Percentiles rank a stretch among this genome's conserved stretches.
phyloP scores from a whole-genome alignment of 306 rosid species.

The Prunus mongolica region DNA sequence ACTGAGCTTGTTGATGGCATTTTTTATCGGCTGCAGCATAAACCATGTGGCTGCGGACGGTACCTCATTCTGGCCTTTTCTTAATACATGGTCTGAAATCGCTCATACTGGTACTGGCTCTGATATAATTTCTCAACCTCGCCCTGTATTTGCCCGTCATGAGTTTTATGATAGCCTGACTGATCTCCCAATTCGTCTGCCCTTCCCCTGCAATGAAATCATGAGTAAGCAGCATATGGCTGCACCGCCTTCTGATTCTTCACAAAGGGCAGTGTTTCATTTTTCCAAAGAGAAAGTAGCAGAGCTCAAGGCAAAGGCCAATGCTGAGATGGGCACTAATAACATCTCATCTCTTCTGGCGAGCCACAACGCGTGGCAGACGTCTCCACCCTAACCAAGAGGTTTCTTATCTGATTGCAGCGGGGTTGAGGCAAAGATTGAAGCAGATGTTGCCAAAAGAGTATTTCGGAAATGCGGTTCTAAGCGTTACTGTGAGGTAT shows the following conservation, averaged over 20 bases:
- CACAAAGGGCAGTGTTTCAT: slow-evolving; percentile 10
- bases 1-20: slow-evolving; percentile 36
- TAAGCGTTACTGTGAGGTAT: background rate
- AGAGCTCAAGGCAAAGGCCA: slow-evolving; percentile 29
- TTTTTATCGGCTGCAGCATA: slow-evolving; percentile 27
- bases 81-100: background rate
- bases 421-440: slow-evolving; percentile 13
- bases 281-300: slow-evolving; percentile 23
- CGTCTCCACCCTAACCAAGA: slow-evolving; percentile 3
- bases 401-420: accelerated
- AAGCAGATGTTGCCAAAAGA: slow-evolving; percentile 23
- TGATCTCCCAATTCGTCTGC: background rate
- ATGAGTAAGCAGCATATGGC: no score
- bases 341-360: slow-evolving; percentile 41
- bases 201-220: background rate
- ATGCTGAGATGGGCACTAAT: slow-evolving; percentile 6
- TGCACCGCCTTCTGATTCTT: background rate
- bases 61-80: background rate
- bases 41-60: background rate
- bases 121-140: slow-evolving; percentile 20
- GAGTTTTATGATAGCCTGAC: background rate
- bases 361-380: background rate
- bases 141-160: background rate
- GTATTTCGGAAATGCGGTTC: slow-evolving; percentile 26
- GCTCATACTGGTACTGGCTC: background rate